A percentile compares a stretch with the other conserved stretches of the same genome.
These are phyloP conservation scores for Ammopiptanthus mongolicus DNA, from an alignment of 306 rosid species.

Conservation along the genomic window DNA sequence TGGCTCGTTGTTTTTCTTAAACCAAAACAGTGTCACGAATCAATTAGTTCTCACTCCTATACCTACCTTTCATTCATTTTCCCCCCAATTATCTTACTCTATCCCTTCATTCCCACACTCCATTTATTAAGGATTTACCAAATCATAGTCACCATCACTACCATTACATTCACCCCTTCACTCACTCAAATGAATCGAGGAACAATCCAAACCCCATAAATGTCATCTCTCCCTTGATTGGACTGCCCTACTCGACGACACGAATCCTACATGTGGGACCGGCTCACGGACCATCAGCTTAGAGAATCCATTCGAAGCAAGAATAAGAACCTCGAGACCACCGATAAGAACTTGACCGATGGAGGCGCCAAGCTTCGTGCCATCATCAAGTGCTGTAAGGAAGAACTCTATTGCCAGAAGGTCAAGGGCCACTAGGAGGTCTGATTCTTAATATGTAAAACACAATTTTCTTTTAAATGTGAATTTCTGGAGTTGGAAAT, in stretches of 20 bases:
- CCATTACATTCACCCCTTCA: no score
- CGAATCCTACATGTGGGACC: background rate
- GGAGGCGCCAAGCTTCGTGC: constrained; percentile 46
- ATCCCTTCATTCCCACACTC: no score
- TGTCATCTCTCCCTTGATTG: constrained; percentile 10
- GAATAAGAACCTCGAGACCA: background rate
- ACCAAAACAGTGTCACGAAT: no score
- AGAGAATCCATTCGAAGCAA: constrained; percentile 29
- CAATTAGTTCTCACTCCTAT: no score
- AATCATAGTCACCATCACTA: no score
- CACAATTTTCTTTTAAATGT: no score
- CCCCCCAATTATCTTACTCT: no score
- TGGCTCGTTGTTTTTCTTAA: no score
- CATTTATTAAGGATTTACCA: no score
- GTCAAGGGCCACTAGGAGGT: constrained; percentile 24
- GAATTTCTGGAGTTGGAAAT: no score
- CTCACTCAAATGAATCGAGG: constrained; percentile 16
- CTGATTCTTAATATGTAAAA: constrained; percentile 1
- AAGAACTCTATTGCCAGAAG: constrained; percentile 43
- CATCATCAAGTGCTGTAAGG: constrained; percentile 23
- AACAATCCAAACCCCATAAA: background rate
- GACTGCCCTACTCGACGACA: background rate
- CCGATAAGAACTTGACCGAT: constrained; percentile 32
- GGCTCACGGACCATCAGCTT: constrained; percentile 30
- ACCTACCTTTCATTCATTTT: no score